phyloP scores from a whole-genome alignment of 2,329 filamentous ascomycete genomes.

The Immersiporthe knoxdaviesiana region DNA sequence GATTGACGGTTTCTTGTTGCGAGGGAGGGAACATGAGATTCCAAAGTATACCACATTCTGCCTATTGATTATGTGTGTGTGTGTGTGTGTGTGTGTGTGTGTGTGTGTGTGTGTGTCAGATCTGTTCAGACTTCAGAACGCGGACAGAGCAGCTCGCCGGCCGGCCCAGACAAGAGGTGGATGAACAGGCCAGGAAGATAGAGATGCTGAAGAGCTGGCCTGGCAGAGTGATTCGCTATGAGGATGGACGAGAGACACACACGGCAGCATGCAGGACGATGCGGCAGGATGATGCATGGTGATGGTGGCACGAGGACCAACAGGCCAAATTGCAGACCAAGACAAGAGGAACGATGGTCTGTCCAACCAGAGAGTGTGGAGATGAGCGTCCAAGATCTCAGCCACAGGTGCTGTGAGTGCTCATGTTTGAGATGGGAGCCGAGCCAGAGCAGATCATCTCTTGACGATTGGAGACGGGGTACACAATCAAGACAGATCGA shows the following conservation, averaged over 20 bases:
- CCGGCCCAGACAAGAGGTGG: not conserved
- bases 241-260: slow-evolving; percentile 14
- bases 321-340: slow-evolving; percentile 25
- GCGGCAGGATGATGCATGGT: not conserved
- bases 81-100: too few relatives aligned
- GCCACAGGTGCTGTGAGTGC: slow-evolving; percentile 25
- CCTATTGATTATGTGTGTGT: too few relatives aligned
- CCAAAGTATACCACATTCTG: not conserved
- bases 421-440: slow-evolving; percentile 27
- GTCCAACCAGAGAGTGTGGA: slow-evolving; percentile 8
- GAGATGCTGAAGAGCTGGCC: not conserved
- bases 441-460: slow-evolving; percentile 18
- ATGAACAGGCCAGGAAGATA: not conserved
- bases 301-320: slow-evolving; percentile 19
- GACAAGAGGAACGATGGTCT: slow-evolving; percentile 19
- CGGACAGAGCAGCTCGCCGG: not conserved
- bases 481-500: not conserved
- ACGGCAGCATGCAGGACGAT: slow-evolving; percentile 19
- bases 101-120: too few relatives aligned
- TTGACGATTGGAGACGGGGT: not conserved
- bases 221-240: slow-evolving; percentile 18
- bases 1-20: not conserved
- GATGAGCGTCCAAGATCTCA: slow-evolving; percentile 4
- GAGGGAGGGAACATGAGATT: not conserved
- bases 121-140: not conserved